Base-by-base conservation (phyloP, 1,284 basidiomycete genomes). In the Apiotrichum sp. region DNA sequence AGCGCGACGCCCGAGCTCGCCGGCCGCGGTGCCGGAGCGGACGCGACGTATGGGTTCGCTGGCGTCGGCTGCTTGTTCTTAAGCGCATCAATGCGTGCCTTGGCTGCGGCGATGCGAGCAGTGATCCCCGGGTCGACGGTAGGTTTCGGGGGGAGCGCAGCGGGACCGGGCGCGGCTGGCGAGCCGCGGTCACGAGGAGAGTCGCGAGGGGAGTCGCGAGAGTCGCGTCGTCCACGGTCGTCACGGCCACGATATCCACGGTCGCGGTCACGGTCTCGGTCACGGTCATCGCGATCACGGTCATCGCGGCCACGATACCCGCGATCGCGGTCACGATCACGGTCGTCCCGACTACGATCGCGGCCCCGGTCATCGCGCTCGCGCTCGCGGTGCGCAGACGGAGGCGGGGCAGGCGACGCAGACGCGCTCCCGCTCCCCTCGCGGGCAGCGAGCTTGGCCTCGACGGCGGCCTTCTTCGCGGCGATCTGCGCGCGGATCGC, bases 391-490 rank as follows among this genome's bases (percentile, higher is more conserved):
- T 6, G 35, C 6, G 35, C 35, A 6, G 35, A 11, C 6, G 35
- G 11, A 6, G 36, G 6, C 13, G 36, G 7, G 7, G 36, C 36
- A 14, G 63, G 61, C 31, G 62, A 62, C 13, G 61, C 58, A 14
- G 62, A 68, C 33, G 53, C 60, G 3, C 47, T 38, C 13, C 36
- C 13, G 7, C 13, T 13, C 74, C 78, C 31, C 74, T 63, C 2
- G 64, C 60, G 36, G 64, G 16, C 73, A 65, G 79, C 71, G 9
- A 78, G 77, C 46, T 77, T 82, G 3, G 72, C 73, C 70, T 84
- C 86, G 80, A 92, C 85, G 5, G 83, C 83, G 9, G 89, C 88
- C 53, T 89, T 82, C 71, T 88, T 88, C 10, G 89, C 89, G 22
- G 86, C 82, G 55, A 93, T 84, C 75, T 91, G 88, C 9, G 89